A percentile compares a stretch with the other conserved stretches of the same genome.
Conservation (phyloP, 2,329 filamentous ascomycete species). For the Cladosporium austrohemisphaericum region DNA sequence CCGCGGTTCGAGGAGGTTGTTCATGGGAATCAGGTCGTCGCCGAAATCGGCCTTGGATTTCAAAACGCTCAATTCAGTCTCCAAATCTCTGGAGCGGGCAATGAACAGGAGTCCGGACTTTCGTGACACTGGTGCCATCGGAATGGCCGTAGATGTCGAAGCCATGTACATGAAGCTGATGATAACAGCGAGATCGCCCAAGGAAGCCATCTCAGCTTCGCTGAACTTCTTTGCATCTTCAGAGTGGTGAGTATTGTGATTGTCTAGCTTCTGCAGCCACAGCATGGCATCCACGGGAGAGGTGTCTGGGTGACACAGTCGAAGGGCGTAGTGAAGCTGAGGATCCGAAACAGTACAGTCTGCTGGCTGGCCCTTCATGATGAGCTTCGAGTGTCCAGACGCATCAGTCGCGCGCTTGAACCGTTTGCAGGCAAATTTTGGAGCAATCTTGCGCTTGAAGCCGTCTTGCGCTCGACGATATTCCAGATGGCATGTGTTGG, state of each 20-base stretch:
- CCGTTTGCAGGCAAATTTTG: conserved; percentile 10
- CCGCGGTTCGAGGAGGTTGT: conserved; percentile 15
- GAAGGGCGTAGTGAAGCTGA: conserved; percentile 20
- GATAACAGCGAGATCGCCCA: conserved; percentile 17
- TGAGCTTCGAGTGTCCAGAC: conserved; percentile 6
- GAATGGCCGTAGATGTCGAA: conserved; percentile 14
- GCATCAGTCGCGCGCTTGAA: conserved; percentile 15
- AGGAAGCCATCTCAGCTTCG: conserved; percentile 11
- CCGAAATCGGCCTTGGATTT: conserved; percentile 18
- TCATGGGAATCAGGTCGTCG: conserved; percentile 13
- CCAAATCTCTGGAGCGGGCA: conserved; percentile 3
- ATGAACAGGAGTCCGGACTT: conserved; percentile 16
- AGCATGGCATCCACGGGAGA: conserved; percentile 8
- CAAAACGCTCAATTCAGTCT: conserved; percentile 4
- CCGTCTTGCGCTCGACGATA: conserved; percentile 17
- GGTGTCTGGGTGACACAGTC: conserved; percentile 18
- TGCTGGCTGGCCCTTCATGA: conserved; percentile 17
- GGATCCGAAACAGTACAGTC: conserved; percentile 17
- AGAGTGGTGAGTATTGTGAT: conserved; percentile 16
- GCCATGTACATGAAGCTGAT: conserved; percentile 17
- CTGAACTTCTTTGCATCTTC: conserved; percentile 16
- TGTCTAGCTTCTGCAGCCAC: conserved; percentile 21
- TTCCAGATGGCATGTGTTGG: conserved; percentile 18
- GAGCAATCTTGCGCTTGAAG: conserved; percentile 17
- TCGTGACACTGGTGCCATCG: conserved; percentile 13